Evolutionary conservation across 2,329 filamentous ascomycete genomes (phyloP).

Genomic region (Daldinia eschscholtzii): DNA sequence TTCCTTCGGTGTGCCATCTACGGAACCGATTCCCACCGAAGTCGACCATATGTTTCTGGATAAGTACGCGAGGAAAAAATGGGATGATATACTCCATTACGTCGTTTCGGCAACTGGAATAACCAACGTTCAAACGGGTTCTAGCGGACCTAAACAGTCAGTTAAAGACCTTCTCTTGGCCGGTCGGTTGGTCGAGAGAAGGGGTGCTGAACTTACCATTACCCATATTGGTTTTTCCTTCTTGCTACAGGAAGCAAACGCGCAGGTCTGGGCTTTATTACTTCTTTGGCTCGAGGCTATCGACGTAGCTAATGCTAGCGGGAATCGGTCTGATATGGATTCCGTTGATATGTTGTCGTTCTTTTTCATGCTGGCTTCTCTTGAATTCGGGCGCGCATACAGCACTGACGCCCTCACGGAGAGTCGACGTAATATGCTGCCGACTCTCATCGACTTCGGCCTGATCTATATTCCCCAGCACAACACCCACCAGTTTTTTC

Average conservation of each 20-base stretch:
- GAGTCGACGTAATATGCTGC: conserved; percentile 88
- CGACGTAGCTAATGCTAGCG: conserved; percentile 64
- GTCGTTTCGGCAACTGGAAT: conserved; percentile 83
- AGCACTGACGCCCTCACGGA: conserved; percentile 85
- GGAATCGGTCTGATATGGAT: conserved; percentile 75
- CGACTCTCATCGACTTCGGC: conserved; percentile 90
- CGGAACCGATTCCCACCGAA: conserved; percentile 69
- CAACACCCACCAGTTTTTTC: conserved; percentile 78
- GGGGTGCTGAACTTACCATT: conserved; percentile 72
- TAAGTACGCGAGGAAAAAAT: conserved; percentile 85
- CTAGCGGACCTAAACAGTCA: conserved; percentile 73
- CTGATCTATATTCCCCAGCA: conserved; percentile 80
- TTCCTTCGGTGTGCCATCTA: conserved; percentile 90
- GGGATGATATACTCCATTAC: conserved; percentile 96
- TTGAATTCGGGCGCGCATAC: conserved; percentile 93
- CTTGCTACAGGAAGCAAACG: conserved; percentile 92
- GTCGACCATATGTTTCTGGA: conserved; percentile 83
- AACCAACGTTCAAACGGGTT: conserved; percentile 55
- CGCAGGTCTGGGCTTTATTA: conserved; percentile 95
- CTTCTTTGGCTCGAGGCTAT: conserved; percentile 93
- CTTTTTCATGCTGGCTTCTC: conserved; percentile 92
- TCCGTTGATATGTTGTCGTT: conserved; percentile 95
- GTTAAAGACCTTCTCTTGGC: conserved; percentile 87
- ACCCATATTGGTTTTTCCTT: conserved; percentile 96
- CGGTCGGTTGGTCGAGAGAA: conserved; percentile 81